Percentiles rank a stretch among this genome's conserved stretches.
Evolutionary conservation across 1,139 yeast species (phyloP).

Genomic region (Citeromyces siamensis): DNA sequence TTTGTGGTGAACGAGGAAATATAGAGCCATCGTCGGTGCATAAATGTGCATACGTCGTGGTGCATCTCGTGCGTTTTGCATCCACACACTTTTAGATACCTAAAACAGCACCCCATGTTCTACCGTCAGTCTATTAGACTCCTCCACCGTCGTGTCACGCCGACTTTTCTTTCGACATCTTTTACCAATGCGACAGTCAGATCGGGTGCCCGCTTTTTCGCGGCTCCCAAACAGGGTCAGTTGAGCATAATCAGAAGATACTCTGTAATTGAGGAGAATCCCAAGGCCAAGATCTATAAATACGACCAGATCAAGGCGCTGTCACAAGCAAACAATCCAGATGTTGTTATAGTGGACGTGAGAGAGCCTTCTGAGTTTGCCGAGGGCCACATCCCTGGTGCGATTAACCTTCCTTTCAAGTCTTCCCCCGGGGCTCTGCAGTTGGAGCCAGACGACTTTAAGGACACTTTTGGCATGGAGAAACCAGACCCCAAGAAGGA

Average conservation of each 20-base stretch:
- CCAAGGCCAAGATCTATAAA: conserved; percentile 15
- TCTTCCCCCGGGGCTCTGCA: conserved; percentile 93
- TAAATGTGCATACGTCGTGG: too few relatives aligned
- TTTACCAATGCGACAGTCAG: too few relatives aligned
- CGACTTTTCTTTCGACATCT: too few relatives aligned
- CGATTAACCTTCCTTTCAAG: conserved; percentile 83
- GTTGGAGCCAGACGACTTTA: conserved; percentile 65
- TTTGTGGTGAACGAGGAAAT: too few relatives aligned
- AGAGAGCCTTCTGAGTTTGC: conserved; percentile 80
- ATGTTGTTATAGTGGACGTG: conserved; percentile 62
- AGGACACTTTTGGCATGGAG: conserved; percentile 68
- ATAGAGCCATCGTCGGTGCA: too few relatives aligned
- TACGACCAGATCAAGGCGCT: conserved; percentile 14
- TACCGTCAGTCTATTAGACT: too few relatives aligned
- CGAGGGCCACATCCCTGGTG: conserved; percentile 66
- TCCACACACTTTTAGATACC: too few relatives aligned
- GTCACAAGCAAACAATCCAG: conserved; percentile 7
- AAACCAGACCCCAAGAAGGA: conserved; percentile 68
- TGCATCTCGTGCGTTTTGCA: too few relatives aligned
- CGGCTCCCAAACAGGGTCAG: not conserved
- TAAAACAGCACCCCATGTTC: too few relatives aligned
- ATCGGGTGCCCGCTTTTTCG: too few relatives aligned
- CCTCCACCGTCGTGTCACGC: too few relatives aligned
- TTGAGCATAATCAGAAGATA: not conserved
- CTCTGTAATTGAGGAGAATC: conserved; percentile 14